A percentile compares a stretch with the other conserved stretches of the same genome.
Evolutionary conservation across 192 early-diverging fungal species (phyloP).

Genomic region (Coemansia sp.): DNA sequence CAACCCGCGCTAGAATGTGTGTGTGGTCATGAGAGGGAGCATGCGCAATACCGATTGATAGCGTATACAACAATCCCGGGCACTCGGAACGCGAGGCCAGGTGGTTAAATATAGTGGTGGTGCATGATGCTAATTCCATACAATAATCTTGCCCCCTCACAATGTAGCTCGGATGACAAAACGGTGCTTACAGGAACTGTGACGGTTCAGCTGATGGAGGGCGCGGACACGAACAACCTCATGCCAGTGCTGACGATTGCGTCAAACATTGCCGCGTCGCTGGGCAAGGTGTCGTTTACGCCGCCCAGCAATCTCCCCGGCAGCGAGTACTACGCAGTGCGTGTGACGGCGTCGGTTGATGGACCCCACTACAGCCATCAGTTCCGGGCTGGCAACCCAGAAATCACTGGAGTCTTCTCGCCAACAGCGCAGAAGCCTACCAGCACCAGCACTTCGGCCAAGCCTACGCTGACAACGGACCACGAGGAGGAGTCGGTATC

Average conservation of each 20-base stretch:
- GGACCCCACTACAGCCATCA: slow-evolving; percentile 56
- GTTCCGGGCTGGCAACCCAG: slow-evolving; percentile 38
- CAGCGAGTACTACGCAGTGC: slow-evolving; percentile 45
- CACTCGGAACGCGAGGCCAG: background rate
- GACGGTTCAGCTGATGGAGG: slow-evolving; percentile 54
- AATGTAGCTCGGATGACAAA: slow-evolving; percentile 42
- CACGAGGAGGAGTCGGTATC: background rate
- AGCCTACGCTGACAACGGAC: background rate
- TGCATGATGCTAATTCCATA: slow-evolving; percentile 6
- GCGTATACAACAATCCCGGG: background rate
- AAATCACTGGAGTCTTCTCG: slow-evolving; percentile 8
- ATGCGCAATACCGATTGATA: background rate
- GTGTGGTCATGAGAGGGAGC: slow-evolving; percentile 4
- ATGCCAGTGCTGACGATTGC: slow-evolving; percentile 30
- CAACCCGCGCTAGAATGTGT: slow-evolving; percentile 1
- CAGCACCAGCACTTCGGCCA: slow-evolving; percentile 5
- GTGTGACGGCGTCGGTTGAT: slow-evolving; percentile 40
- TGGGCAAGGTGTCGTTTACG: slow-evolving; percentile 29
- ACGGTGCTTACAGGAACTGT: slow-evolving; percentile 46
- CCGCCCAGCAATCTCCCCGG: slow-evolving; percentile 28
- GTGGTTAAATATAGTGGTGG: background rate
- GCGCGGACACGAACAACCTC: slow-evolving; percentile 50
- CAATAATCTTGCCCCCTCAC: background rate
- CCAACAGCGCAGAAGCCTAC: background rate
- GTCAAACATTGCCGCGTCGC: slow-evolving; percentile 18